Evolutionary conservation across 2,329 filamentous ascomycete species (phyloP).

Genomic region (Cytospora mali): DNA sequence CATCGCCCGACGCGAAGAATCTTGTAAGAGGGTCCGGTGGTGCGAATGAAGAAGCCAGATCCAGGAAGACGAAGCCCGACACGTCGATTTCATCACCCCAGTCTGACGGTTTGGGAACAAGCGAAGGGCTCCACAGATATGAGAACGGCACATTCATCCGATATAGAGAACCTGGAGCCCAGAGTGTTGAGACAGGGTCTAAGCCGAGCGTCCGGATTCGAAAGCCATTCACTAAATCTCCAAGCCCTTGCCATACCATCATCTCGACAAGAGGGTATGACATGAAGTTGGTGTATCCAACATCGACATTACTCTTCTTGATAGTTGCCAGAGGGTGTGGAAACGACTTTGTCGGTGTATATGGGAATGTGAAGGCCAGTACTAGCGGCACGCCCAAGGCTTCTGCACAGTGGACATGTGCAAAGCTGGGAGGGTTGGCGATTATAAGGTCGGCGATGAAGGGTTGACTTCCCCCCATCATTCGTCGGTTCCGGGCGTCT

Average conservation of each 20-base stretch:
- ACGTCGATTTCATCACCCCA: constrained; percentile 73
- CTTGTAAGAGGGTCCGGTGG: constrained; percentile 57
- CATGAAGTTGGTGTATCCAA: constrained; percentile 77
- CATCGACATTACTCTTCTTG: constrained; percentile 71
- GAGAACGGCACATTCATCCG: constrained; percentile 75
- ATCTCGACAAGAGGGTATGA: constrained; percentile 80
- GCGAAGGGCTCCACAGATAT: constrained; percentile 69
- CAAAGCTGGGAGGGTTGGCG: constrained; percentile 78
- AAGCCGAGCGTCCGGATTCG: constrained; percentile 68
- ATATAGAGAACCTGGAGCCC: constrained; percentile 75
- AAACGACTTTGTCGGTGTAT: constrained; percentile 74
- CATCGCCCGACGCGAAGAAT: constrained; percentile 59
- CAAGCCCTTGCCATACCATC: constrained; percentile 89
- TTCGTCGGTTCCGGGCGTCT: constrained; percentile 61
- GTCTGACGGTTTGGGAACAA: constrained; percentile 68
- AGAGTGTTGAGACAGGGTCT: constrained; percentile 74
- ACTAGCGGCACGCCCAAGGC: constrained; percentile 76
- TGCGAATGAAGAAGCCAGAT: constrained; percentile 63
- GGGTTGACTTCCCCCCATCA: constrained; percentile 63
- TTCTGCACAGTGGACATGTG: constrained; percentile 79
- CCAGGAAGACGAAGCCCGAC: constrained; percentile 77
- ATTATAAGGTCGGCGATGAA: constrained; percentile 82
- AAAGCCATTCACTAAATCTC: constrained; percentile 77
- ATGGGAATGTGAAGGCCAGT: constrained; percentile 88
- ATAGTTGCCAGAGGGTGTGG: constrained; percentile 79